These are phyloP conservation scores for Ustilago sp. DNA, from an alignment of 1,284 basidiomycete genomes.

Conservation along the genomic window DNA sequence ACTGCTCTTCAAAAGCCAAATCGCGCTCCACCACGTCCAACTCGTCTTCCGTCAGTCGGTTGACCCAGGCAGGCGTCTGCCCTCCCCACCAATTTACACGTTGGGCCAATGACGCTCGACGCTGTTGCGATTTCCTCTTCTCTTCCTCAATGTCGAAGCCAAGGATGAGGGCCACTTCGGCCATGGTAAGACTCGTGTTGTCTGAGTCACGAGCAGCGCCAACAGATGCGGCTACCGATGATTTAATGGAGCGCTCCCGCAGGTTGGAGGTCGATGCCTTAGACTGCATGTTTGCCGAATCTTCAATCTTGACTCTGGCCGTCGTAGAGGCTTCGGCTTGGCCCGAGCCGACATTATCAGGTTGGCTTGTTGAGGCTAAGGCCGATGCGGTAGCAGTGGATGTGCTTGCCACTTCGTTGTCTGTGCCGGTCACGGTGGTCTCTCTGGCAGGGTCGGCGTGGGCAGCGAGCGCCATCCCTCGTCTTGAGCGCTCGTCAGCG, in stretches of 20 bases:
- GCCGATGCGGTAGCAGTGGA: background rate
- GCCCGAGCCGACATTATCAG: background rate
- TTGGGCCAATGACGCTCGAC: conserved; percentile 17
- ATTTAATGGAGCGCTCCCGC: conserved; percentile 43
- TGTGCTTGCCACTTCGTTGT: background rate
- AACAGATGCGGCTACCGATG: conserved; percentile 42
- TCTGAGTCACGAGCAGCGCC: conserved; percentile 35
- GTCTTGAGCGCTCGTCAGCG: conserved; percentile 37
- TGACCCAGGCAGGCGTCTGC: background rate
- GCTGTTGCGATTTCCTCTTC: conserved; percentile 25
- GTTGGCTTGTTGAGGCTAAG: conserved; percentile 1
- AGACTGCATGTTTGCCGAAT: background rate
- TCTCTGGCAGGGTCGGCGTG: conserved; percentile 10
- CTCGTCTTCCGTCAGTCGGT: conserved; percentile 8
- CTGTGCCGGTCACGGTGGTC: background rate
- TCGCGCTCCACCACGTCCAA: conserved; percentile 26
- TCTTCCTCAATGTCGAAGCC: conserved; percentile 48
- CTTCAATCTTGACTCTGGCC: background rate
- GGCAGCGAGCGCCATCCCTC: conserved; percentile 42
- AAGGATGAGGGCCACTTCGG: conserved; percentile 43
- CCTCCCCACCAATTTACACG: conserved; percentile 4
- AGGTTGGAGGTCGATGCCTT: conserved; percentile 4
- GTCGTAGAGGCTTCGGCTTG: background rate
- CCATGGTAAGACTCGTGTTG: conserved; percentile 40
- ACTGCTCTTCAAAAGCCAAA: conserved; percentile 12